These are phyloP conservation scores for Yarrowia yakushimensis DNA, from an alignment of 805 yeast genomes.

Conservation along the genomic window DNA sequence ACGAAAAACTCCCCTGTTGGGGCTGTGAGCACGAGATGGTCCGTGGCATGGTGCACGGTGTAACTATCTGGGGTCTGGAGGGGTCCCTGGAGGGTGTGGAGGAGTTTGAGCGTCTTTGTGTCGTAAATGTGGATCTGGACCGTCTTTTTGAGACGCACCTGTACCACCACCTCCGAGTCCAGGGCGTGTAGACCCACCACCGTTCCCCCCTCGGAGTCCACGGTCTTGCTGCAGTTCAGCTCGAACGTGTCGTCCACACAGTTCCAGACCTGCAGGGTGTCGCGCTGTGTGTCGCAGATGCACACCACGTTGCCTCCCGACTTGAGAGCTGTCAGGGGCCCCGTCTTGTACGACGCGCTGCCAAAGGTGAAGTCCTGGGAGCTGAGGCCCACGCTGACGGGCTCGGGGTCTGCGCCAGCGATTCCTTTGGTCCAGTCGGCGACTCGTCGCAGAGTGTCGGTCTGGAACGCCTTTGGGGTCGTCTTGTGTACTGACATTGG, in stretches of 20 bases:
- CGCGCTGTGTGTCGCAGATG: constrained; percentile 3
- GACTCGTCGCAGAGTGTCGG: constrained; percentile 7
- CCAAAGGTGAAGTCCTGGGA: constrained; percentile 42
- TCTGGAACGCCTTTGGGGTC: not conserved
- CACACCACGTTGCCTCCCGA: not conserved
- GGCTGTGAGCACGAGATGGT: not conserved
- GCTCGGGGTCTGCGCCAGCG: constrained; percentile 47
- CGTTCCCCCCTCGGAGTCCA: not conserved
- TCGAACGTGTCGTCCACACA: not conserved
- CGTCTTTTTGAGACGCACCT: not conserved
- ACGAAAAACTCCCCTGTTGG: not conserved
- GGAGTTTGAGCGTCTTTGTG: not conserved
- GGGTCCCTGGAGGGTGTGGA: not conserved
- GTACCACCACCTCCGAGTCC: not conserved
- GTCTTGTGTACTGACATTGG: constrained; percentile 25
- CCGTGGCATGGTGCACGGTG: not conserved
- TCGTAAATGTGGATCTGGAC: not conserved
- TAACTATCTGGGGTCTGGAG: not conserved
- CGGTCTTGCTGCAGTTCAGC: not conserved
- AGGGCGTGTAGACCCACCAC: not conserved
- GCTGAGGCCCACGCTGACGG: constrained; percentile 48
- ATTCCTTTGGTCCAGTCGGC: constrained; percentile 41
- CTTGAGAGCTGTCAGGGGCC: not conserved
- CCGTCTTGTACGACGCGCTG: not conserved
- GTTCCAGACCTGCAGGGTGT: constrained; percentile 1